Base-by-base conservation (phyloP, 23 red algal genomes). In the Gracilaria caudata region DNA sequence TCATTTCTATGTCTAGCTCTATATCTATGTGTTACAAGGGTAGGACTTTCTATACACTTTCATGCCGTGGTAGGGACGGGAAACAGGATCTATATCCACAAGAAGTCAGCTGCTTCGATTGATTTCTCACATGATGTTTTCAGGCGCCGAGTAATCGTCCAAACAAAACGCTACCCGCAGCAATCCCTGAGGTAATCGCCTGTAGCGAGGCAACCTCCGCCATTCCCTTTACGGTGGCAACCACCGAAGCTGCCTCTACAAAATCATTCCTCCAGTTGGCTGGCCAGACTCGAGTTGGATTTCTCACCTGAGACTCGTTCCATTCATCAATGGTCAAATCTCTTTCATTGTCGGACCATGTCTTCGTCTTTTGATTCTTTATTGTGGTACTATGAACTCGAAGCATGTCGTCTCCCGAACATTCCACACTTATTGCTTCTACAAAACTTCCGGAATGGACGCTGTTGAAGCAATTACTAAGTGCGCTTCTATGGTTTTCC, bases 161-260 rank as follows among this genome's bases (percentile, higher is more conserved):
- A 34, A 78, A 78, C n/a, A 78, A 40, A 9, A 78, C 73, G 73
- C 51, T 78, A 49, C 73, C 34, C 9, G 51, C 73, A 33, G 73
- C 73, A 53, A 49, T 58, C 6, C 47, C 73, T 4, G 73, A 78
- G 33, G 32, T 58, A 33, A 78, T 53, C 24, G 73, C 73, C 40
- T 78, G 73, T 25, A 76, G 32, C 33, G 71, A 46, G 19, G 71
- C 71, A 46, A 76, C 23, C 71, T 76, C 71, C 6, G 71, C 71
- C 25, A 76, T 46, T 6, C 71, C 71, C 71, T 76, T 76, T 17
- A 76, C 71, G 23, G 71, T 39, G 7, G 41, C 73, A 32, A 78
- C 73, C 4, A 53, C 23, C 11, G 47, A 55, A 33, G 51, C 47
- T 11, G 73, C 29, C 5, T 78, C 73, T 14, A 38, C 28, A 33